phyloP scores from a whole-genome alignment of 441 rosid species.

The Flueggea neowawraea region DNA sequence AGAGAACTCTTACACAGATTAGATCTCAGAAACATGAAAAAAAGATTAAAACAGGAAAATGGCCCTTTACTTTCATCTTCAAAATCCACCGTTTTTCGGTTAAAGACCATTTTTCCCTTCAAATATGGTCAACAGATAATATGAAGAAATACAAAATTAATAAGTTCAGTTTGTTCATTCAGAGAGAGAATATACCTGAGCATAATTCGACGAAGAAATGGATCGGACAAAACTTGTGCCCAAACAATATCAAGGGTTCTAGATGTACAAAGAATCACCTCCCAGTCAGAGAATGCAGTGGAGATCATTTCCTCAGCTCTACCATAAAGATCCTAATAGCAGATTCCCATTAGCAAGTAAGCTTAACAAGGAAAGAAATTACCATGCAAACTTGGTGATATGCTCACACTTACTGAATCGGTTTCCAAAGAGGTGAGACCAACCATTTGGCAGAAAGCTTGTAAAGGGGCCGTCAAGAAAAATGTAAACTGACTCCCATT shows the following conservation, averaged over 20 bases:
- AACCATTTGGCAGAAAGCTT: conserved; percentile 80
- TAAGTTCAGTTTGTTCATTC: not conserved
- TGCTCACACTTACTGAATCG: conserved; percentile 43
- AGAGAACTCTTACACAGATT: no score
- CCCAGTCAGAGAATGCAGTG: conserved; percentile 77
- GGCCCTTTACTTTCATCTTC: no score
- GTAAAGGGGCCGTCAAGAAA: conserved; percentile 84
- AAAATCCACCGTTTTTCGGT: no score
- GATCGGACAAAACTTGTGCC: conserved; percentile 89
- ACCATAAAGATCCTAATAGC: conserved; percentile 47
- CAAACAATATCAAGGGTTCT: conserved; percentile 78
- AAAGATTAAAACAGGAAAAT: no score
- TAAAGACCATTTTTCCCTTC: no score
- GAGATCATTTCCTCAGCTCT: conserved; percentile 75
- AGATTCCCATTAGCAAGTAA: conserved; percentile 15
- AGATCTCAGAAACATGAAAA: no score
- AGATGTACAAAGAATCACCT: conserved; percentile 73
- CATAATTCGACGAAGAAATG: conserved; percentile 83
- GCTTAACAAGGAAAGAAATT: conserved; percentile 7
- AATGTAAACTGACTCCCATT: conserved; percentile 86
- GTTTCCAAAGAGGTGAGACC: conserved; percentile 48
- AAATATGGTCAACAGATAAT: not conserved
- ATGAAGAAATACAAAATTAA: not conserved
- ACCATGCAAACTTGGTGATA: not conserved
- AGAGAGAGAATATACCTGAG: conserved; percentile 49